These are phyloP conservation scores for Phytopythium aichiense DNA, from an alignment of 352 stramenopile genomes.

Conservation along the genomic window DNA sequence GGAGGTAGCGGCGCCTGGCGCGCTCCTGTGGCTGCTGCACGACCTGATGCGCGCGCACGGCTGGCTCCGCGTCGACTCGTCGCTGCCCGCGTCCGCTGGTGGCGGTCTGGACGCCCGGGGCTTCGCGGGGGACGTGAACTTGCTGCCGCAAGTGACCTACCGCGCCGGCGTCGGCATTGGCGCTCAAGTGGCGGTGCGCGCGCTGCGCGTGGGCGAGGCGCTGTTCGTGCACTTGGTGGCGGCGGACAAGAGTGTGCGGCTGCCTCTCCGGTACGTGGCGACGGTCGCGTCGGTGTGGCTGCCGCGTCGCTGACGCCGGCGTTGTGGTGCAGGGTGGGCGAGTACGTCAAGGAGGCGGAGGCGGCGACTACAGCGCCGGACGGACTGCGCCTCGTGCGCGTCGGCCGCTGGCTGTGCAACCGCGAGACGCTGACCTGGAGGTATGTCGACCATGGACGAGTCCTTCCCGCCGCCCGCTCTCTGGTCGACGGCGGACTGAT, in stretches of 20 bases:
- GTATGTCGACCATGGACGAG: slow-evolving; percentile 5
- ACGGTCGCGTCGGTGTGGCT: background rate
- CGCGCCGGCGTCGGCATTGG: background rate
- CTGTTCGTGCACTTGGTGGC: slow-evolving; percentile 54
- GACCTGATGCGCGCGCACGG: slow-evolving; percentile 19
- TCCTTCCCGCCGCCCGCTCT: background rate
- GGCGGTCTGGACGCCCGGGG: slow-evolving; percentile 5
- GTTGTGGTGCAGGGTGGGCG: slow-evolving; percentile 17
- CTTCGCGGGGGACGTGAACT: slow-evolving; percentile 32
- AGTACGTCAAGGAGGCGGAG: slow-evolving; percentile 30
- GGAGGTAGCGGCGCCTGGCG: slow-evolving; percentile 14
- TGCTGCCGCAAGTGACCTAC: slow-evolving; percentile 23
- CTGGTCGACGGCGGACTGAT: too few species aligned
- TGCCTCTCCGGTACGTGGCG: slow-evolving; percentile 26
- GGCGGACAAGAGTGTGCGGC: slow-evolving; percentile 14
- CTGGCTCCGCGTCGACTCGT: slow-evolving; percentile 8
- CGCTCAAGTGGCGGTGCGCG: slow-evolving; percentile 15
- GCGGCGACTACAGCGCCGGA: background rate
- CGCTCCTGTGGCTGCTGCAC: slow-evolving; percentile 39
- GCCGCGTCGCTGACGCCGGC: background rate
- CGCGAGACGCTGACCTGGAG: slow-evolving; percentile 41
- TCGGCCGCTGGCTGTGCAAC: slow-evolving; percentile 29
- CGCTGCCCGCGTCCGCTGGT: background rate
- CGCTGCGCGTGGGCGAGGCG: slow-evolving; percentile 23
- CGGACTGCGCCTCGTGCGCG: slow-evolving; percentile 8